These are phyloP conservation scores for Dictyostelium purpureum DNA, from an alignment of 78 protist genomes.

Conservation along the genomic window DNA sequence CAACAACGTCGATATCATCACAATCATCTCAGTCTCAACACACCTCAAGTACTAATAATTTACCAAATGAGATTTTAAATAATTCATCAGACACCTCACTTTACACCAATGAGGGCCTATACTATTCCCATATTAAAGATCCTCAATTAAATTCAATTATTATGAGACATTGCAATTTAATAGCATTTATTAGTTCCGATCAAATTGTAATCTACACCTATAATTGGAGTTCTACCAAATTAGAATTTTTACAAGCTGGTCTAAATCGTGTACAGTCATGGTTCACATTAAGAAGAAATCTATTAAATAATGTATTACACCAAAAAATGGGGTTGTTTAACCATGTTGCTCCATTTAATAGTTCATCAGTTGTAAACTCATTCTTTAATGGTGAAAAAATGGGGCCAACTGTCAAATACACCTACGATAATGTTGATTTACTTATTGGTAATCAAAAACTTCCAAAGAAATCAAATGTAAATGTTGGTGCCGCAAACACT, in stretches of 20 bases:
- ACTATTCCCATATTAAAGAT: constrained; percentile 60
- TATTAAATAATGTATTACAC: constrained; percentile 41
- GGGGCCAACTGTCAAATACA: constrained; percentile 42
- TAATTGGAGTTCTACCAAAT: constrained; percentile 60
- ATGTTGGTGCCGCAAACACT: neutral
- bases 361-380: neutral
- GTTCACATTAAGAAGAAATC: constrained; percentile 18
- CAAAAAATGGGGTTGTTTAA: constrained; percentile 79
- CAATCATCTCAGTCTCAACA: too few species aligned
- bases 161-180: constrained; percentile 19
- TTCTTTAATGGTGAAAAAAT: too few species aligned
- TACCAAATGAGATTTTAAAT: constrained; percentile 2
- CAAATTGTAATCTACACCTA: constrained; percentile 30
- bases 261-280: constrained; percentile 45
- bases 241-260: constrained; percentile 18
- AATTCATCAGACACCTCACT: neutral
- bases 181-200: constrained; percentile 2
- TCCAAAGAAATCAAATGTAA: constrained; percentile 27
- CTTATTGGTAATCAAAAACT: constrained; percentile 33
- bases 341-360: constrained; percentile 28
- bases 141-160: constrained; percentile 13
- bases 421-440: constrained; percentile 66
- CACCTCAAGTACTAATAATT: too few species aligned
- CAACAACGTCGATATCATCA: too few species aligned
- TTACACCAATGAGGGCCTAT: constrained; percentile 29